phyloP scores from a whole-genome alignment of 2,329 filamentous ascomycete species.

The Monosporascus sp. region DNA sequence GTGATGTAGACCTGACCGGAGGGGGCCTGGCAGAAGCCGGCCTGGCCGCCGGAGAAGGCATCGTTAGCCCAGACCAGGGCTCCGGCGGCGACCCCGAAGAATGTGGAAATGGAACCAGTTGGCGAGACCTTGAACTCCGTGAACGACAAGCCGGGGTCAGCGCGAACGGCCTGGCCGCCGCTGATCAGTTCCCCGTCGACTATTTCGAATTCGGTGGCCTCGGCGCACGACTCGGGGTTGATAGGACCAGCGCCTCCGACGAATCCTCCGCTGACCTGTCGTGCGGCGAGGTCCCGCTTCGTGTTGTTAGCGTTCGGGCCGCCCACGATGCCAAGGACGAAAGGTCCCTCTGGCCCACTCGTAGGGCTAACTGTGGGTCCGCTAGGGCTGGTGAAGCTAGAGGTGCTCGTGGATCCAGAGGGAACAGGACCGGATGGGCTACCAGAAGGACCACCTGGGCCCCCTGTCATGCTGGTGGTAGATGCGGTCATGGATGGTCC shows the following conservation, averaged over 20 bases:
- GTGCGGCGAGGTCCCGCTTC: neutral
- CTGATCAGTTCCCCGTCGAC: conserved; percentile 6
- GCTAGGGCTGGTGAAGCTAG: too few relatives aligned
- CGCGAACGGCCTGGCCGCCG: conserved; percentile 8
- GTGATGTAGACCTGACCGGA: conserved; percentile 7
- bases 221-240: conserved; percentile 8
- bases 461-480: too few relatives aligned
- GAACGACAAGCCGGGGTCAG: conserved; percentile 3
- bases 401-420: too few relatives aligned
- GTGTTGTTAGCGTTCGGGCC: neutral
- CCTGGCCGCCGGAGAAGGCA: conserved; percentile 5
- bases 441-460: neutral
- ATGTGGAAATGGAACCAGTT: neutral
- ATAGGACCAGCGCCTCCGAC: conserved; percentile 8
- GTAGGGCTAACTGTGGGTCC: too few relatives aligned
- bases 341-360: too few relatives aligned
- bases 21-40: conserved; percentile 11
- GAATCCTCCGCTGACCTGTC: conserved; percentile 5
- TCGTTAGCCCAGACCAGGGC: conserved; percentile 13
- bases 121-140: conserved; percentile 3
- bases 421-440: too few relatives aligned
- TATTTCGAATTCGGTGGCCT: conserved; percentile 10
- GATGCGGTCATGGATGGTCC: too few relatives aligned
- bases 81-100: neutral
- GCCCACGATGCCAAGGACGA: neutral